Conservation (phyloP, 176 grass and related monocot species). For the Musa schizocarpa region DNA sequence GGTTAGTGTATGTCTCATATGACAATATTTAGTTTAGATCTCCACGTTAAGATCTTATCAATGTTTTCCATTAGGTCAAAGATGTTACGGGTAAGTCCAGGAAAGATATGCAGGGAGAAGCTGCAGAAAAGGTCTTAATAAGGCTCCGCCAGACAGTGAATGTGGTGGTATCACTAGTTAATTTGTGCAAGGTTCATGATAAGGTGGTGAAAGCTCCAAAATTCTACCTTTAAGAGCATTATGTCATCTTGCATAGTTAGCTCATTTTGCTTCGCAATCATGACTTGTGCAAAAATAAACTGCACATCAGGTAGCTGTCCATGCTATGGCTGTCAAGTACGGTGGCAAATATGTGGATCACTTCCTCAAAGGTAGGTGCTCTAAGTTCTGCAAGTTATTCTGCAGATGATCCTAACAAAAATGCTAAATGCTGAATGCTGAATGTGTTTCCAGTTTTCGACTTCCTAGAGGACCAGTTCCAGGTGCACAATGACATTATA, state of each 20-base stretch:
- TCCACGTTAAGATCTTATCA: background rate
- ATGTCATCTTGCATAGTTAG: background rate
- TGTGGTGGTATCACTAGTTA: conserved; percentile 57
- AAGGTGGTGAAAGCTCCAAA: conserved; percentile 38
- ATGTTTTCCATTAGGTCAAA: conserved; percentile 52
- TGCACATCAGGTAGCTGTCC: conserved; percentile 47
- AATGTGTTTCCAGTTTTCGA: conserved; percentile 45
- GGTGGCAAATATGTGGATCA: conserved; percentile 61
- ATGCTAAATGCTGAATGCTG: no score
- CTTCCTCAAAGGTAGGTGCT: conserved; percentile 73
- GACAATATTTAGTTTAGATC: background rate
- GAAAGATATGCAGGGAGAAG: conserved; percentile 36
- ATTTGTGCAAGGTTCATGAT: conserved; percentile 47
- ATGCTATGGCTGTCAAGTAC: conserved; percentile 81
- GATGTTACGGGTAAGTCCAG: conserved; percentile 43
- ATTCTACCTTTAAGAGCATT: background rate
- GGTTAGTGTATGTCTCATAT: conserved; percentile 25
- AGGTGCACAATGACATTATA: conserved; percentile 41
- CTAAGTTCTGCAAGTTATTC: conserved; percentile 2
- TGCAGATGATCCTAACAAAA: background rate
- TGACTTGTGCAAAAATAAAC: no score
- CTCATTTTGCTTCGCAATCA: no score
- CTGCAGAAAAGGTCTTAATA: conserved; percentile 33
- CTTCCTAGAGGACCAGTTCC: conserved; percentile 58
- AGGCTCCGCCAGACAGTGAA: conserved; percentile 54